phyloP scores from a whole-genome alignment of 768 basidiomycete species.

The Termitomyces sp. region DNA sequence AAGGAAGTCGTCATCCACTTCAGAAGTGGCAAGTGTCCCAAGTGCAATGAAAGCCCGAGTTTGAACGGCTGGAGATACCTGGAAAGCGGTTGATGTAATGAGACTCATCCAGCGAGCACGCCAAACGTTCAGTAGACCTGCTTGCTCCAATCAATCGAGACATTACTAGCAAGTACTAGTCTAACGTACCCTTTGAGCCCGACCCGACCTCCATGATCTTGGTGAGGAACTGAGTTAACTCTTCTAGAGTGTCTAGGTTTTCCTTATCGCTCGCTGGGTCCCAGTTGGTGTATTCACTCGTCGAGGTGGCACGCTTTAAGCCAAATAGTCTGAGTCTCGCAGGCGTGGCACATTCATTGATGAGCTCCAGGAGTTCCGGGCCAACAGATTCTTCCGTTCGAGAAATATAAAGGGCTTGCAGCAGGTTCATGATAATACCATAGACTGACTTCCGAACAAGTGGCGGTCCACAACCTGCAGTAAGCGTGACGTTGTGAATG shows the following conservation, averaged over 20 bases:
- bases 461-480: constrained; percentile 70
- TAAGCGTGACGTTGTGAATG: constrained; percentile 74
- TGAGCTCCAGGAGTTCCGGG: constrained; percentile 57
- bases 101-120: constrained; percentile 91
- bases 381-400: constrained; percentile 58
- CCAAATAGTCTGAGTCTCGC: constrained; percentile 72
- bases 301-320: constrained; percentile 54
- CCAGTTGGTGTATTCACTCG: constrained; percentile 63
- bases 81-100: constrained; percentile 85
- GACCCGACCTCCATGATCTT: constrained; percentile 62
- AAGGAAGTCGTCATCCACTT: constrained; percentile 89
- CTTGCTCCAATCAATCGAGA: constrained; percentile 1
- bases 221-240: constrained; percentile 58
- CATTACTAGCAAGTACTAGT: background rate
- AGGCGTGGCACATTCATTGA: constrained; percentile 56
- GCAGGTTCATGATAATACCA: constrained; percentile 75
- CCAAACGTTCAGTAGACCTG: constrained; percentile 85
- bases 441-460: constrained; percentile 78
- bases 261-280: constrained; percentile 55
- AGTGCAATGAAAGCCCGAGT: constrained; percentile 83
- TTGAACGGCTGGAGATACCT: constrained; percentile 84
- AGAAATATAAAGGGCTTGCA: constrained; percentile 70
- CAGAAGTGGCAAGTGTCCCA: constrained; percentile 75
- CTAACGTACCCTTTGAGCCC: constrained; percentile 60
- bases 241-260: constrained; percentile 63